A percentile compares a stretch with the other conserved stretches of the same genome.
Evolutionary conservation across 176 grass and related monocot species (phyloP).

Genomic region (Bromus sterilis): DNA sequence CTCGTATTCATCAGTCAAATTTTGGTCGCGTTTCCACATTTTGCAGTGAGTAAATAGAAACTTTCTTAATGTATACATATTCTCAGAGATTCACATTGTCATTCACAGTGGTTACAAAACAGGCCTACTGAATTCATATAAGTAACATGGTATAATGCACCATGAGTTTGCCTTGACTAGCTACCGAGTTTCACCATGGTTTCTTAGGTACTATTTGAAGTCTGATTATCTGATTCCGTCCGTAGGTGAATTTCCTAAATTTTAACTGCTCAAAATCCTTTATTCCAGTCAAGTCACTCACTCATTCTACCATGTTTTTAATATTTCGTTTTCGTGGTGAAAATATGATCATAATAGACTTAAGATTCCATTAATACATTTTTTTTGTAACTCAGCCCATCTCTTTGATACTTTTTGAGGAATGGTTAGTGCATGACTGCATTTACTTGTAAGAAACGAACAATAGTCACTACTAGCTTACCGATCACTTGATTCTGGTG

Average conservation of each 20-base stretch:
- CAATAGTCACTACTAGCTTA: neutral
- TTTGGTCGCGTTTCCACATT: neutral
- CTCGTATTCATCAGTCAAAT: neutral
- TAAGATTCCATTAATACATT: constrained; percentile 3
- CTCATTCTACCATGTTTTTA: constrained; percentile 1
- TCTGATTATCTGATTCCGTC: neutral
- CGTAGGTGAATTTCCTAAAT: constrained; percentile 9
- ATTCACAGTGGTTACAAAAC: neutral
- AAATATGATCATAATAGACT: neutral
- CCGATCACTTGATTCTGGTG: neutral
- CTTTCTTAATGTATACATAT: neutral
- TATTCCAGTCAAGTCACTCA: neutral
- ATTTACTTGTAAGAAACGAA: constrained; percentile 8
- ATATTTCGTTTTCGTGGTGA: neutral
- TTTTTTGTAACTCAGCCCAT: neutral
- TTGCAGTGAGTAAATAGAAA: neutral
- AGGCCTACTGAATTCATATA: neutral
- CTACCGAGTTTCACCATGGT: neutral
- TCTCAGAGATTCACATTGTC: neutral
- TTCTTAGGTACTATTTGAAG: neutral
- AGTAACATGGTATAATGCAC: neutral
- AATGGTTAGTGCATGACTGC: neutral
- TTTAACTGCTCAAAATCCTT: neutral
- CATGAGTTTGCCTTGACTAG: constrained; percentile 9
- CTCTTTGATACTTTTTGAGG: neutral